phyloP scores from a whole-genome alignment of 1,284 basidiomycete species.

The Trichosporon sp. region DNA sequence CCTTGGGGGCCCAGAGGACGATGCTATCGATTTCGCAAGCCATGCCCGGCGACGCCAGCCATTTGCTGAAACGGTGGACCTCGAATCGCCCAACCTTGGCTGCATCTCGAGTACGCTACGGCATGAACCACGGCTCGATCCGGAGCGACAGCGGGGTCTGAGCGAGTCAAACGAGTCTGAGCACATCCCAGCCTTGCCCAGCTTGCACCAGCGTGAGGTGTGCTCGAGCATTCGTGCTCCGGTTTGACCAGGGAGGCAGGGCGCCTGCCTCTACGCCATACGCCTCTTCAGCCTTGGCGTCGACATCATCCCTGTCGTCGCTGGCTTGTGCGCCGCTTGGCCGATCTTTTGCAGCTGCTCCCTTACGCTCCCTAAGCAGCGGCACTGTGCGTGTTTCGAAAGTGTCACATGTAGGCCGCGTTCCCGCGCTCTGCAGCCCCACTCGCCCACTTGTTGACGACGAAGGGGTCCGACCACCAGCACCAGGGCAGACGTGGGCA shows the following conservation, averaged over 20 bases:
- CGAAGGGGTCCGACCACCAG: background rate
- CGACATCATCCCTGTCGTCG: background rate
- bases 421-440: background rate
- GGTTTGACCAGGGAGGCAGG: background rate
- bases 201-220: background rate
- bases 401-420: background rate
- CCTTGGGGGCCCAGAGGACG: background rate
- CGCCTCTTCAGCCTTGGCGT: background rate
- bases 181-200: background rate
- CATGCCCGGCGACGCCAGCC: background rate
- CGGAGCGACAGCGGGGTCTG: background rate
- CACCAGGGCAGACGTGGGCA: background rate
- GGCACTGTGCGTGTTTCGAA: constrained; percentile 2
- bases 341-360: background rate
- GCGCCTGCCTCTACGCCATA: background rate
- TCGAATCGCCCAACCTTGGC: background rate
- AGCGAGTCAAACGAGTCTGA: background rate
- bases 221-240: background rate
- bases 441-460: background rate
- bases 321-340: constrained; percentile 1
- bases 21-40: background rate
- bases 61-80: background rate
- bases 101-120: background rate
- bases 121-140: background rate
- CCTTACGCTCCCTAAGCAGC: background rate